A percentile compares a stretch with the other conserved stretches of the same genome.
Conservation (phyloP, 106 monocot species). For the Dendrobium huoshanense region DNA sequence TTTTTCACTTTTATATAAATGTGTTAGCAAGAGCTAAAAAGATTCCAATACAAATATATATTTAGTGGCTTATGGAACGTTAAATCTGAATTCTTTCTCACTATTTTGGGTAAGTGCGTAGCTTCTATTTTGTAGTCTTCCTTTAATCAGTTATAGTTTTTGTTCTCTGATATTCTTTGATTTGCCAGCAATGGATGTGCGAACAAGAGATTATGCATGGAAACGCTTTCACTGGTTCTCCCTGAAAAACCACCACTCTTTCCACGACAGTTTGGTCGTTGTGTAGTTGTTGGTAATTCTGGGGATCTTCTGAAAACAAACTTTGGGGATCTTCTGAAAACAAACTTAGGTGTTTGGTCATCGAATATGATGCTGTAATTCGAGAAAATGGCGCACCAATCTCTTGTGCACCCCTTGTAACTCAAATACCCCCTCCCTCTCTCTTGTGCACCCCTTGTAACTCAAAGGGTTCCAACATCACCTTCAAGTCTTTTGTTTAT, state of each 20-base stretch:
- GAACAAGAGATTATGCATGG: conserved; percentile 81
- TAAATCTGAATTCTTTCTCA: neutral
- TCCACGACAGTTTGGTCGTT: conserved; percentile 76
- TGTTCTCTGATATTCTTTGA: neutral
- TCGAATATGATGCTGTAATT: no score
- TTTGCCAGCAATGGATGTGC: conserved; percentile 58
- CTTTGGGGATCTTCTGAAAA: no score
- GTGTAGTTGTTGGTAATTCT: conserved; percentile 98
- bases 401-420: no score
- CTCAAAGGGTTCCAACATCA: no score
- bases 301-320: conserved; percentile 97
- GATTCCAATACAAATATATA: neutral
- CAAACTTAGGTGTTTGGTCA: no score
- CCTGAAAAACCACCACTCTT: conserved; percentile 74
- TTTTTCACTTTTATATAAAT: neutral
- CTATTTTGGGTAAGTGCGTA: neutral
- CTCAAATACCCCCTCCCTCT: no score
- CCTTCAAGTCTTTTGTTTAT: no score
- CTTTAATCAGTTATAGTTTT: neutral
- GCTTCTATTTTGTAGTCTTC: neutral
- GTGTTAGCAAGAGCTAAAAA: neutral
- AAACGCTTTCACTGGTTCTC: conserved; percentile 83
- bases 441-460: no score
- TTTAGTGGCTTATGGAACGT: neutral
- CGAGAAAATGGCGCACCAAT: conserved; percentile 99